These are phyloP conservation scores for Penicillium paneum DNA, from an alignment of 2,329 filamentous ascomycete genomes.

Conservation along the genomic window DNA sequence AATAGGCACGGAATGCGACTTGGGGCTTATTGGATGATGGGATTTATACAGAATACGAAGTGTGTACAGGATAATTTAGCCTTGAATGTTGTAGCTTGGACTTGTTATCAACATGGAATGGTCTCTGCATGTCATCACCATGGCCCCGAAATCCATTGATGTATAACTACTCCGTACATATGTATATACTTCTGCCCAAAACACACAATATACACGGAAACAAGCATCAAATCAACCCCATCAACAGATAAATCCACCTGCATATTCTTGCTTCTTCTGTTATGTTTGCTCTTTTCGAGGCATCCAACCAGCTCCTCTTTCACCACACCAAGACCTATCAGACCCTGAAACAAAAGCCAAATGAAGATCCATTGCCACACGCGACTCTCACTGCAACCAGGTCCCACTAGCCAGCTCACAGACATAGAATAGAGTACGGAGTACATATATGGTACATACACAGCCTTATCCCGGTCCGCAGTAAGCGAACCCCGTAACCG, in stretches of 20 bases:
- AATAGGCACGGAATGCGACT: neutral
- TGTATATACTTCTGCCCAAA: neutral
- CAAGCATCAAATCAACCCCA: neutral
- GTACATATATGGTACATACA: neutral
- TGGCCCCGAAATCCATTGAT: neutral
- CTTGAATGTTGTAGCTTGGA: neutral
- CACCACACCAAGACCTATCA: neutral
- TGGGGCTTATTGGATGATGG: neutral
- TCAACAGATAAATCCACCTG: neutral
- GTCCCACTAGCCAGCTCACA: neutral
- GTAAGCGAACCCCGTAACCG: conserved; percentile 19
- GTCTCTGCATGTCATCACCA: neutral
- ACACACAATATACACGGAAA: neutral
- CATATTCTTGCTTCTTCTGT: neutral
- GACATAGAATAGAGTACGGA: neutral
- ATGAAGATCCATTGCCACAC: neutral
- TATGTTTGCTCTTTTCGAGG: neutral
- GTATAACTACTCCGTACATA: neutral
- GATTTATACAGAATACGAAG: neutral
- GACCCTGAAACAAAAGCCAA: neutral
- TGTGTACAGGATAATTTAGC: neutral
- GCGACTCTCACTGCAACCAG: neutral
- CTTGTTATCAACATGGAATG: neutral
- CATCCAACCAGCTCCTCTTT: neutral
- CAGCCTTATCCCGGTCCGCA: neutral